Percentiles rank a stretch among this genome's conserved stretches.
These are phyloP conservation scores for Suaeda aralocaspica DNA, from an alignment of 148 eudicot species.

Conservation along the genomic window DNA sequence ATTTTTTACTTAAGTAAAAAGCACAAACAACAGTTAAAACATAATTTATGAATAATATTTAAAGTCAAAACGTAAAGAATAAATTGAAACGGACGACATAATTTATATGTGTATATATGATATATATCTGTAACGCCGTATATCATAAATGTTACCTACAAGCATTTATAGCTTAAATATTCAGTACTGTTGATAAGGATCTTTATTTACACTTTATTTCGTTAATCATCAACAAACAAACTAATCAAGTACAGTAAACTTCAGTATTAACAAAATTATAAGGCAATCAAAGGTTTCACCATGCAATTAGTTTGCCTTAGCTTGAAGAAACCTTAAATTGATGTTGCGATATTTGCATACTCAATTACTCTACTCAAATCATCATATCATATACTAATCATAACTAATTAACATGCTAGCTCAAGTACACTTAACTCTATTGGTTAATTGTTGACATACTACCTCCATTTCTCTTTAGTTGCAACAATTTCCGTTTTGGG, in stretches of 20 bases:
- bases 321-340: conserved; percentile 19
- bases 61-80: no score
- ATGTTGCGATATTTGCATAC: background rate
- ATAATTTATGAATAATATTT: no score
- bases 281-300: background rate
- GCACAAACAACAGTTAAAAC: no score
- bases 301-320: conserved; percentile 10
- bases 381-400: background rate
- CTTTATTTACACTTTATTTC: background rate
- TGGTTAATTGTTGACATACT: background rate
- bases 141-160: no score
- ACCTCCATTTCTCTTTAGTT: background rate
- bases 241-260: background rate
- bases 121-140: no score
- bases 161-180: no score
- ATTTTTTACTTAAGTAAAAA: no score
- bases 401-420: background rate
- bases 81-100: no score
- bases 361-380: conserved; percentile 7
- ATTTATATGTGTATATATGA: no score
- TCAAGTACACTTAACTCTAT: background rate
- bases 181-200: no score
- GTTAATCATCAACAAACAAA: background rate
- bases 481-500: background rate
- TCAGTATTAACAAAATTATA: background rate